Percentiles rank a stretch among this genome's conserved stretches.
Conservation (phyloP, 148 eudicot species). For the Euryodendron excelsum region DNA sequence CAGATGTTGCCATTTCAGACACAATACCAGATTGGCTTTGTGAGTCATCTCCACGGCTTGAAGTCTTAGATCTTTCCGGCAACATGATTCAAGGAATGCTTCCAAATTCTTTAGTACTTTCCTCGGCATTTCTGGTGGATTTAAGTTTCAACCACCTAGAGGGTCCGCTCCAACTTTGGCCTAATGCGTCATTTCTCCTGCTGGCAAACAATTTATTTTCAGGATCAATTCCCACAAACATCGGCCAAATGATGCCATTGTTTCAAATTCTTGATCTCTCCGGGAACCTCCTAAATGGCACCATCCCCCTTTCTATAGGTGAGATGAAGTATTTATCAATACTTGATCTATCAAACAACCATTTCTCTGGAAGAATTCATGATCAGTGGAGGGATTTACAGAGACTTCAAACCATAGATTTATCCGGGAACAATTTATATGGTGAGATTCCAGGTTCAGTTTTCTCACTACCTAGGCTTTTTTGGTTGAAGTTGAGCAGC, state of each 20-base stretch:
- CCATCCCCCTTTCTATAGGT: constrained; percentile 1
- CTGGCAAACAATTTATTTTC: constrained; percentile 12
- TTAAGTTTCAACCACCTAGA: constrained; percentile 9
- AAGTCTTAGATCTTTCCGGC: constrained; percentile 29
- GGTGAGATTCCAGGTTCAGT: constrained; percentile 34
- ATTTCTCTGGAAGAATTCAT: constrained; percentile 16
- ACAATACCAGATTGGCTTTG: constrained; percentile 19
- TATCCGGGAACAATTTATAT: constrained; percentile 33
- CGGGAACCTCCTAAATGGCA: not conserved
- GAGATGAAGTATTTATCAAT: not conserved
- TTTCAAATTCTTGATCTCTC: constrained; percentile 9
- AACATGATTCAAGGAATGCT: constrained; percentile 20
- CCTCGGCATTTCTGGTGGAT: not conserved
- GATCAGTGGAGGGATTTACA: constrained; percentile 15
- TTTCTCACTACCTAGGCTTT: not conserved
- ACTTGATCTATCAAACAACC: constrained; percentile 9
- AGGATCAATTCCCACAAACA: constrained; percentile 5
- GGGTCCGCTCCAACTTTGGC: constrained; percentile 10
- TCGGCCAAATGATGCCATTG: not conserved
- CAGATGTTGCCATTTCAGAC: constrained; percentile 19
- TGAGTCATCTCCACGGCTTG: constrained; percentile 18
- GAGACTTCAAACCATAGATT: not conserved
- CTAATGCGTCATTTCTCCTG: not conserved
- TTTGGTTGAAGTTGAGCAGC: constrained; percentile 21
- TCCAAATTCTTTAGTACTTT: constrained; percentile 4